phyloP scores from a whole-genome alignment of 2,329 filamentous ascomycete genomes.

The Ophiostoma montium region DNA sequence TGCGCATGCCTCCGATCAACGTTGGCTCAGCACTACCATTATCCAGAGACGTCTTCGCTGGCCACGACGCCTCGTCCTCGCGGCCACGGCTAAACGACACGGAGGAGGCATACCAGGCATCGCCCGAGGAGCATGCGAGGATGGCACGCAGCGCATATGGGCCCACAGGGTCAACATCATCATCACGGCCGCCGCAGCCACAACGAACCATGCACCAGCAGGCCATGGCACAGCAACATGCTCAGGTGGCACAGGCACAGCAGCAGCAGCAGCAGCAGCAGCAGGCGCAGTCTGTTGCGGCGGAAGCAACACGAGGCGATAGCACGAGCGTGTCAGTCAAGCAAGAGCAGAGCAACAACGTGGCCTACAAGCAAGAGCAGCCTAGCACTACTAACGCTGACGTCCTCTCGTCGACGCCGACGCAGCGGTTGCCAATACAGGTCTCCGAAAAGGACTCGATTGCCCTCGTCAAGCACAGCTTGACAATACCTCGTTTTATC shows the following conservation, averaged over 20 bases:
- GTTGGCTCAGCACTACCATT: background rate
- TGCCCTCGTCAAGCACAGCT: constrained; percentile 39
- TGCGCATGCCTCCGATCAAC: background rate
- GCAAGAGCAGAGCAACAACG: constrained; percentile 11
- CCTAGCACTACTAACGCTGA: background rate
- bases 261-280: too few relatives aligned
- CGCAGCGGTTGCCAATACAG: constrained; percentile 13
- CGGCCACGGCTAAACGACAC: background rate
- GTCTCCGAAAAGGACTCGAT: constrained; percentile 25
- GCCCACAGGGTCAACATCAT: background rate
- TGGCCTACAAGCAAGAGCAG: too few relatives aligned
- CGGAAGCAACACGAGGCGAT: background rate
- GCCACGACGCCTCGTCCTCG: background rate
- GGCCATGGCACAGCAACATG: background rate
- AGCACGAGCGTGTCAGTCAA: too few relatives aligned
- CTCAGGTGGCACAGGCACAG: background rate
- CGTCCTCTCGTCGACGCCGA: background rate
- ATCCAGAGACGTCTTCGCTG: background rate
- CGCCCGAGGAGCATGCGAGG: background rate
- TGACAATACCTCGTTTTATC: constrained; percentile 64
- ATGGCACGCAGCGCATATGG: background rate
- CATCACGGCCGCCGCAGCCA: constrained; percentile 5
- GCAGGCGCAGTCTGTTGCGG: background rate
- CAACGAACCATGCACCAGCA: background rate
- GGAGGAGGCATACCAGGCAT: background rate